Percentiles rank a stretch among this genome's conserved stretches.
Conservation (phyloP, 495 filamentous ascomycete species). For the Daldinia grandis region DNA sequence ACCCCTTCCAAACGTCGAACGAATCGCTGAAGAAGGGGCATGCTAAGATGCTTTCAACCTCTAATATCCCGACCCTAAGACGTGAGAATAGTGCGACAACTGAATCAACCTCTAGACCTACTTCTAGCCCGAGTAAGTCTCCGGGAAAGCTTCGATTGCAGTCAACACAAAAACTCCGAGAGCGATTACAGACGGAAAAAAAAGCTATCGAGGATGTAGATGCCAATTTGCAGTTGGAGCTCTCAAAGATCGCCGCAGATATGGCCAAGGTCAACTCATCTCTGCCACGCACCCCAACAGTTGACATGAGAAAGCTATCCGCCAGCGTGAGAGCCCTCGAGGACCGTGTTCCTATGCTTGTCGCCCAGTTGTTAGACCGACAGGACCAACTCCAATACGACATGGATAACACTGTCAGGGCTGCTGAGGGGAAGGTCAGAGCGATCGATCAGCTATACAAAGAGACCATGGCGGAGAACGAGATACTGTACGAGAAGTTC, state of each 20-base stretch:
- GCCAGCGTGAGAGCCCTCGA: constrained; percentile 70
- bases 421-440: constrained; percentile 78
- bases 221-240: constrained; percentile 73
- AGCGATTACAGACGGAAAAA: constrained; percentile 85
- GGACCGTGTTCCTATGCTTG: constrained; percentile 65
- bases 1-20: constrained; percentile 41
- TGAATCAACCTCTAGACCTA: constrained; percentile 47
- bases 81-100: constrained; percentile 29
- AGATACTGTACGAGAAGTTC: constrained; percentile 91
- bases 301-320: constrained; percentile 60
- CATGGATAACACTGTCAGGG: constrained; percentile 71
- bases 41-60: constrained; percentile 55
- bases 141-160: constrained; percentile 82
- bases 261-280: constrained; percentile 68
- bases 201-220: constrained; percentile 74
- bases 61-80: constrained; percentile 57
- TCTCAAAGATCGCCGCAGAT: constrained; percentile 84
- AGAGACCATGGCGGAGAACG: constrained; percentile 90
- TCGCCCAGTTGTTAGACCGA: constrained; percentile 67
- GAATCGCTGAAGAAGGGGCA: constrained; percentile 42
- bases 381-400: constrained; percentile 71
- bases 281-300: constrained; percentile 49
- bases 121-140: constrained; percentile 50
- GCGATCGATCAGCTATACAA: constrained; percentile 90
- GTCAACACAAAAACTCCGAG: constrained; percentile 90